Conservation (phyloP, 306 rosid species). For the Sindora glabra region DNA sequence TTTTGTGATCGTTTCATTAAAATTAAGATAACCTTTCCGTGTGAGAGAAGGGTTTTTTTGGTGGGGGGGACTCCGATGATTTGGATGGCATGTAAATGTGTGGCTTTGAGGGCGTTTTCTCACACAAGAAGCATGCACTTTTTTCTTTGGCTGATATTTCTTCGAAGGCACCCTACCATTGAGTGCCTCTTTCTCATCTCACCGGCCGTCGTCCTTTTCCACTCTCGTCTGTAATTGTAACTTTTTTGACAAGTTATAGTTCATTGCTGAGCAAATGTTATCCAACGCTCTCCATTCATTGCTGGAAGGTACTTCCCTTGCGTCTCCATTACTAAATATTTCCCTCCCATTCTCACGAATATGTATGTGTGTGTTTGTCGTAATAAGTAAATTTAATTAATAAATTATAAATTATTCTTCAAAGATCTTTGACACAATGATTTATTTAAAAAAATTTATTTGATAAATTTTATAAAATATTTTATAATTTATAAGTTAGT, state of each 20-base stretch:
- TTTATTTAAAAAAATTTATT: no score
- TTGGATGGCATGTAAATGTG: neutral
- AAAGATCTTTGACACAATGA: no score
- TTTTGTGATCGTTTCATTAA: no score
- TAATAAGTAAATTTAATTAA: no score
- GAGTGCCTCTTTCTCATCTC: conserved; percentile 10
- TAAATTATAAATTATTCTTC: no score
- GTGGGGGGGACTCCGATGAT: neutral
- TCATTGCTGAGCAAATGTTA: neutral
- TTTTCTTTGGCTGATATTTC: conserved; percentile 4
- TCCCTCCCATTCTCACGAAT: no score
- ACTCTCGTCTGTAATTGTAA: neutral
- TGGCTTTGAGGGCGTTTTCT: neutral
- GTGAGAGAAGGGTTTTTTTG: no score
- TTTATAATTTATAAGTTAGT: no score
- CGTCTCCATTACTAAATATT: neutral
- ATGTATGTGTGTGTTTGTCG: no score
- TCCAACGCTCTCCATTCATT: neutral
- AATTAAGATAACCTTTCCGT: no score
- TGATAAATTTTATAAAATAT: no score
- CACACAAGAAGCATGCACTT: conserved; percentile 4
- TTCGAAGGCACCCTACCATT: conserved; percentile 33
- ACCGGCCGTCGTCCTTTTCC: neutral
- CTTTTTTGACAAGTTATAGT: conserved; percentile 8
- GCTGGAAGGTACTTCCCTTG: no score